Percentiles rank a stretch among this genome's conserved stretches.
Conservation (phyloP, 129 eudicot genomes). For the Helichrysum umbraculigerum region DNA sequence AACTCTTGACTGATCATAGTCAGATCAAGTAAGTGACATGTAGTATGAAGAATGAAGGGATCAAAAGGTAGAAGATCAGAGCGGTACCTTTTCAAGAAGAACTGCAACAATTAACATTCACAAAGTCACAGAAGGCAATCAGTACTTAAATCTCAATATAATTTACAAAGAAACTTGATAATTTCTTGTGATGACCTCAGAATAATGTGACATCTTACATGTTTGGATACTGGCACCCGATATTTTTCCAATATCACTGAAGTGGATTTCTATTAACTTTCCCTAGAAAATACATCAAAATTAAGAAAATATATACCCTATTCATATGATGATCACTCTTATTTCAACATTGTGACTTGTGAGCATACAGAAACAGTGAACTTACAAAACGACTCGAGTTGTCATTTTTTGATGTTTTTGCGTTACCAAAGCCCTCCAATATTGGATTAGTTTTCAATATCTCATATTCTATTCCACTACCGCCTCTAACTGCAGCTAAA, state of each 20-base stretch:
- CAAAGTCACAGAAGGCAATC: conserved; percentile 29
- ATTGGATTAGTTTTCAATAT: conserved; percentile 81
- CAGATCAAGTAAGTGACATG: conserved; percentile 22
- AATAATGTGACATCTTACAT: conserved; percentile 55
- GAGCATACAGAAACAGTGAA: conserved; percentile 7
- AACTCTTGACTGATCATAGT: conserved; percentile 74
- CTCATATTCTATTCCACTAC: conserved; percentile 86
- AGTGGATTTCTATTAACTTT: conserved; percentile 87
- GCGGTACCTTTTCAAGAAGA: conserved; percentile 36
- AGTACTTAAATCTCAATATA: conserved; percentile 19
- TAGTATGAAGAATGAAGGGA: conserved; percentile 6
- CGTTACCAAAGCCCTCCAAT: conserved; percentile 91
- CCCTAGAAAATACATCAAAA: conserved; percentile 51
- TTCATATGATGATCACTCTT: conserved; percentile 19
- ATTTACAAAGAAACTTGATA: conserved; percentile 1
- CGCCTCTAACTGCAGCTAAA: conserved; percentile 94
- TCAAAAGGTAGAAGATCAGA: conserved; percentile 8
- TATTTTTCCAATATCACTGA: conserved; percentile 82
- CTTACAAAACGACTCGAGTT: conserved; percentile 96
- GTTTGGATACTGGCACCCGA: conserved; percentile 95
- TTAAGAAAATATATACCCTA: conserved; percentile 6
- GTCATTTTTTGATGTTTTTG: conserved; percentile 80
- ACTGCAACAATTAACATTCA: conserved; percentile 29
- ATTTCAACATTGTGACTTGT: conserved; percentile 6
- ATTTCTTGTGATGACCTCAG: conserved; percentile 2